Percentiles rank a stretch among this genome's conserved stretches.
Conservation (phyloP, 305 asterid species). For the Fraxinus latifolia region DNA sequence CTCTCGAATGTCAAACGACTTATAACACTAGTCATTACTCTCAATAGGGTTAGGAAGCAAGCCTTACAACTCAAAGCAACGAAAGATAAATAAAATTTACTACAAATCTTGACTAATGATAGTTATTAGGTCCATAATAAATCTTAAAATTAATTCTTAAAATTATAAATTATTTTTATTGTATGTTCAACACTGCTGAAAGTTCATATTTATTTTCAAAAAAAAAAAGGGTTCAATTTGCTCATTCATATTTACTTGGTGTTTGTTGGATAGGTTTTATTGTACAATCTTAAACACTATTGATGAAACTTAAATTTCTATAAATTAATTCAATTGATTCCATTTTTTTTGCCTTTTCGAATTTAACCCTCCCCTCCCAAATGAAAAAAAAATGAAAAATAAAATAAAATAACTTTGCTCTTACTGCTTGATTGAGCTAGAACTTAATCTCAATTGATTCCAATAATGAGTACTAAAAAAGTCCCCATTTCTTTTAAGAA, state of each 20-base stretch:
- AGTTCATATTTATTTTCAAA: background rate
- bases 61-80: background rate
- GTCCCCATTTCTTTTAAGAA: too few relatives aligned
- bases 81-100: background rate
- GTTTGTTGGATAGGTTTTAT: background rate
- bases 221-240: background rate
- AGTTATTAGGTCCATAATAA: background rate
- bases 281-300: background rate
- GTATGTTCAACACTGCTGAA: background rate
- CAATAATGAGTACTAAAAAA: too few relatives aligned
- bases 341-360: background rate
- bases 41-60: background rate
- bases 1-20: background rate
- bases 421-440: too few relatives aligned
- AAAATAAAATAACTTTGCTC: too few relatives aligned
- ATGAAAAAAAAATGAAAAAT: background rate
- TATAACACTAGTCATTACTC: background rate
- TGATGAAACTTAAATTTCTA: background rate
- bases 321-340: too few relatives aligned
- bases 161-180: background rate
- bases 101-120: background rate
- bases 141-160: background rate
- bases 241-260: background rate
- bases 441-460: too few relatives aligned
- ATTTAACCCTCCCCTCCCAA: background rate